These are phyloP conservation scores for Aspergillus glaucus DNA, from an alignment of 2,329 filamentous ascomycete species.

Conservation along the genomic window DNA sequence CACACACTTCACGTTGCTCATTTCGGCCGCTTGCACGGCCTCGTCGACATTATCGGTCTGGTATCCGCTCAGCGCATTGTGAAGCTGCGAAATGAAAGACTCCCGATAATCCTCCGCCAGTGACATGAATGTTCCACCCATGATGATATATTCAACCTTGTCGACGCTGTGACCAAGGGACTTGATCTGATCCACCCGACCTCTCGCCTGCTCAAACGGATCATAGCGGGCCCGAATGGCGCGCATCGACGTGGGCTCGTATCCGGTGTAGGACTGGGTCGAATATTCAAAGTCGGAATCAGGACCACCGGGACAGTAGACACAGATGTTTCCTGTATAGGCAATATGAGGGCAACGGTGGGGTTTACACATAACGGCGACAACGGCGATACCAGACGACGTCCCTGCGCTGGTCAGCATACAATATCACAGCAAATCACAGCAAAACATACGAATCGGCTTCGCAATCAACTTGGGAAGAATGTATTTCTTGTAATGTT, in stretches of 20 bases:
- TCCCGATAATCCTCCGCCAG: constrained; percentile 82
- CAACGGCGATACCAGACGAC: constrained; percentile 93
- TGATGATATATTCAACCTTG: constrained; percentile 99
- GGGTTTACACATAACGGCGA: constrained; percentile 99
- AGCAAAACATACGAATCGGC: constrained; percentile 64
- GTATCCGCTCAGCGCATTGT: constrained; percentile 95
- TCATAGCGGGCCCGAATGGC: constrained; percentile 96
- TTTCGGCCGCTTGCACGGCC: constrained; percentile 86
- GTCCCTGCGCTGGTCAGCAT: constrained; percentile 53
- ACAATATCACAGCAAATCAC: neutral
- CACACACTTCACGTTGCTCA: constrained; percentile 96
- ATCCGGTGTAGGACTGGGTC: constrained; percentile 96
- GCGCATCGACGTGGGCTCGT: constrained; percentile 97
- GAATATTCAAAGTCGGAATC: constrained; percentile 99
- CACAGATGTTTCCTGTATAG: constrained; percentile 97
- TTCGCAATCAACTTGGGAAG: constrained; percentile 94
- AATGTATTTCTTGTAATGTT: constrained; percentile 99
- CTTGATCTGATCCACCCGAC: constrained; percentile 93
- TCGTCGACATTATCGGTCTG: constrained; percentile 92
- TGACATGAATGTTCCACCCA: constrained; percentile 99
- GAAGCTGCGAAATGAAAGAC: constrained; percentile 87
- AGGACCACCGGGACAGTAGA: constrained; percentile 95
- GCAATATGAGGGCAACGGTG: constrained; percentile 96
- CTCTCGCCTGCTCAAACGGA: constrained; percentile 93
- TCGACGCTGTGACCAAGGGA: constrained; percentile 93